Percentiles rank a stretch among this genome's conserved stretches.
Conservation (phyloP, 768 basidiomycete genomes). For the Phylloporus rhodoxanthus region DNA sequence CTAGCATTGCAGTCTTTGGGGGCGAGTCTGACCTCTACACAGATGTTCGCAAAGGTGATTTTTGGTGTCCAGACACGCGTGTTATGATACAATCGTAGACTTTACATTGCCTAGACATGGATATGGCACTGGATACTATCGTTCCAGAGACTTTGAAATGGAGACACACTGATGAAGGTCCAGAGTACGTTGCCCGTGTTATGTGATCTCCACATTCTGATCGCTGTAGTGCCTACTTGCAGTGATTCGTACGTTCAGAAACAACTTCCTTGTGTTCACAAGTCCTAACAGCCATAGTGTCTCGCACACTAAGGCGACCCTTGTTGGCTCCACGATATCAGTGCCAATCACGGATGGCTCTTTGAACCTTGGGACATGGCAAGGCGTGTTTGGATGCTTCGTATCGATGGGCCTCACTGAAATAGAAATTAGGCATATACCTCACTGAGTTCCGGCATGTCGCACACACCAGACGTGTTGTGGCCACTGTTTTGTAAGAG, state of each 20-base stretch:
- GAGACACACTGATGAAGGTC: slow-evolving; percentile 88
- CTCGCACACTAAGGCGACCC: slow-evolving; percentile 85
- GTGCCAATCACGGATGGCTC: slow-evolving; percentile 77
- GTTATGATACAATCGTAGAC: slow-evolving; percentile 30
- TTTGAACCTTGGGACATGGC: slow-evolving; percentile 88
- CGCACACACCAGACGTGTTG: slow-evolving; percentile 61
- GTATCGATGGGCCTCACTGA: slow-evolving; percentile 2
- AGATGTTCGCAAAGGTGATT: slow-evolving; percentile 43
- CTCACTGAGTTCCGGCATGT: slow-evolving; percentile 76
- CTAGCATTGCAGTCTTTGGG: background rate
- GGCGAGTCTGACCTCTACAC: slow-evolving; percentile 7
- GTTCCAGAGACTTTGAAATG: slow-evolving; percentile 81
- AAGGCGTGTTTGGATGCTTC: slow-evolving; percentile 45
- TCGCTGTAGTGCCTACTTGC: slow-evolving; percentile 1
- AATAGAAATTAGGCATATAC: slow-evolving; percentile 57
- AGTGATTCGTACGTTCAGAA: slow-evolving; percentile 65
- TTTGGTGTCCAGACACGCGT: background rate
- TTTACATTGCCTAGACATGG: slow-evolving; percentile 63
- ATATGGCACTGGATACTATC: slow-evolving; percentile 85
- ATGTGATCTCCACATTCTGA: background rate
- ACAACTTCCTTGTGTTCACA: background rate
- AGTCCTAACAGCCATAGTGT: slow-evolving; percentile 42
- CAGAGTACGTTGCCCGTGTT: slow-evolving; percentile 50
- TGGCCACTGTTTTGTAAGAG: slow-evolving; percentile 75
- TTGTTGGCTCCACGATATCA: slow-evolving; percentile 77